Conservation (phyloP, 139 green algal species). For the Diplosphaera chodatii region DNA sequence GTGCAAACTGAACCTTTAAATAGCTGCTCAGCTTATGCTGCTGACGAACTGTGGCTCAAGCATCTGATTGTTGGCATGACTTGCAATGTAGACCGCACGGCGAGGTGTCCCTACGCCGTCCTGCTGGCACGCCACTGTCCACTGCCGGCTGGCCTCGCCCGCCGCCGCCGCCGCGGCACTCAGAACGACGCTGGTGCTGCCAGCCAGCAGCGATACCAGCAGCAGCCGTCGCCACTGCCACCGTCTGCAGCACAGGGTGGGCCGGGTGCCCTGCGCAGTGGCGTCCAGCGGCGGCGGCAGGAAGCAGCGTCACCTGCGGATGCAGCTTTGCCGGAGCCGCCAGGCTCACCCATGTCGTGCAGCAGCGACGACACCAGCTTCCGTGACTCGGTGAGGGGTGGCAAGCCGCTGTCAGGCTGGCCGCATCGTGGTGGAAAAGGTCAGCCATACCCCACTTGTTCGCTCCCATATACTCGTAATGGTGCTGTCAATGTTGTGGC, state of each 20-base stretch:
- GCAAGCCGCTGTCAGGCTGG: too few species aligned
- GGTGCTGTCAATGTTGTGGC: too few species aligned
- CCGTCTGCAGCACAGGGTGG: background rate
- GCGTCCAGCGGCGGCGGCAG: background rate
- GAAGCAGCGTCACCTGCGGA: background rate
- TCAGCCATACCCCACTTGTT: too few species aligned
- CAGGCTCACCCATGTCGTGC: background rate
- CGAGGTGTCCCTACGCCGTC: conserved; percentile 43
- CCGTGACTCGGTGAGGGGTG: background rate
- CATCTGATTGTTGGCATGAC: background rate
- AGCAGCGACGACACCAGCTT: background rate
- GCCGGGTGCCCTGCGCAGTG: too few species aligned
- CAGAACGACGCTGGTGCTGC: background rate
- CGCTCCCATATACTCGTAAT: too few species aligned
- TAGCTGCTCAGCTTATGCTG: too few species aligned
- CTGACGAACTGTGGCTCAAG: too few species aligned
- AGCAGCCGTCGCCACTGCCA: too few species aligned
- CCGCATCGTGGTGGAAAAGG: too few species aligned
- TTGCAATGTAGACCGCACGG: conserved; percentile 22
- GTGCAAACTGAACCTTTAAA: too few species aligned
- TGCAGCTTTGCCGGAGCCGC: background rate
- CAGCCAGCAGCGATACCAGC: too few species aligned
- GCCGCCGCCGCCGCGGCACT: too few species aligned
- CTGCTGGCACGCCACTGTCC: conserved; percentile 72
- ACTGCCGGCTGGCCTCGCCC: conserved; percentile 30